Conservation (phyloP, 2,329 filamentous ascomycete genomes). For the Verticillium nonalfalfae region DNA sequence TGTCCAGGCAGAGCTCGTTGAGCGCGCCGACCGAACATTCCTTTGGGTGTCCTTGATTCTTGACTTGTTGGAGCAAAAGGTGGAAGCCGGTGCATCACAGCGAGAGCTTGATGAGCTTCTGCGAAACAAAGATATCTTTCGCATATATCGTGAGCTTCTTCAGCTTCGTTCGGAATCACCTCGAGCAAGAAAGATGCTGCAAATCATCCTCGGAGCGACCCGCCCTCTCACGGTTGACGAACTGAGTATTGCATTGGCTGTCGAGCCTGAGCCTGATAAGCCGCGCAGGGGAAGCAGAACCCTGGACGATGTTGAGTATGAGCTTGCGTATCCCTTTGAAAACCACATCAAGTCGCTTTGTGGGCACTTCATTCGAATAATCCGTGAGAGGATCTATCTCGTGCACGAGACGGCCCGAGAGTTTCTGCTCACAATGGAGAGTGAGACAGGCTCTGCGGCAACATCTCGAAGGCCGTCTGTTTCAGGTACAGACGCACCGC, state of each 20-base stretch:
- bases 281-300: background rate
- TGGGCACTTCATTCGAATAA: constrained; percentile 12
- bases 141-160: constrained; percentile 11
- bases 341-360: constrained; percentile 11
- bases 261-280: background rate
- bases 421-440: constrained; percentile 9
- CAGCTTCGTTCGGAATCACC: constrained; percentile 1
- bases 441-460: background rate
- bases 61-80: constrained; percentile 8
- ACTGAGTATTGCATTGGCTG: constrained; percentile 12
- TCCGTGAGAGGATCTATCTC: constrained; percentile 12
- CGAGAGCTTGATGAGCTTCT: constrained; percentile 10
- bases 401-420: constrained; percentile 16
- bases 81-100: constrained; percentile 6
- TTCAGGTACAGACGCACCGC: background rate
- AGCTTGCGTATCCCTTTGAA: constrained; percentile 11
- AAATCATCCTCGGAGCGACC: constrained; percentile 9
- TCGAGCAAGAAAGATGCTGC: constrained; percentile 10
- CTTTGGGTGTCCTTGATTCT: constrained; percentile 15
- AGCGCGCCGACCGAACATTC: constrained; percentile 14
- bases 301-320: constrained; percentile 10
- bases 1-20: constrained; percentile 6
- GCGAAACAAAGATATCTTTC: constrained; percentile 8
- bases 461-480: background rate
- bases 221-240: constrained; percentile 12